Conservation (phyloP, 176 grass and related monocot genomes). For the Saccharum officinarum region DNA sequence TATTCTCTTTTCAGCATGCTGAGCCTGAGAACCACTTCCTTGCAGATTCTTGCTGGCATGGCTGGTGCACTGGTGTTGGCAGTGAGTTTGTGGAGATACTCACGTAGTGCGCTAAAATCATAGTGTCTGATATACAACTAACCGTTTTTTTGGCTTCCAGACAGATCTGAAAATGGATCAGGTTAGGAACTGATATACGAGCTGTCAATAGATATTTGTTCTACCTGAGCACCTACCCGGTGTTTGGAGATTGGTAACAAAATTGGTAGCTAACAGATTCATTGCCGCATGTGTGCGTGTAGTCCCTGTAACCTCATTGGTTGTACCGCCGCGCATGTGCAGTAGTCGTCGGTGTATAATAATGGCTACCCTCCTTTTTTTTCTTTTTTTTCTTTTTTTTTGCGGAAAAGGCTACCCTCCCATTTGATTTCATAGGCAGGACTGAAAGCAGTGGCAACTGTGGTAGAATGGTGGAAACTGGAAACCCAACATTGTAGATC, state of each 20-base stretch:
- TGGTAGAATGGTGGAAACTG: neutral
- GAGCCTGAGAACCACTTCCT: slow-evolving; percentile 20
- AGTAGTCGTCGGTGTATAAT: slow-evolving; percentile 29
- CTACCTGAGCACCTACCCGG: neutral
- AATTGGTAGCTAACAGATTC: slow-evolving; percentile 47
- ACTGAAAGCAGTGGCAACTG: neutral
- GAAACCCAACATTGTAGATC: neutral
- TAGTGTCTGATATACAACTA: slow-evolving; percentile 36
- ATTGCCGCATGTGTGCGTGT: slow-evolving; percentile 23
- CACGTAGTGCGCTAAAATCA: slow-evolving; percentile 62
- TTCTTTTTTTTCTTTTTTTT: too few species aligned
- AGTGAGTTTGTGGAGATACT: slow-evolving; percentile 91
- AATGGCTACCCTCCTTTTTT: neutral
- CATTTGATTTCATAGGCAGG: slow-evolving; percentile 37
- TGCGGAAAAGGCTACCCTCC: neutral
- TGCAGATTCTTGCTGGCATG: slow-evolving; percentile 83
- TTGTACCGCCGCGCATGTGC: slow-evolving; percentile 15
- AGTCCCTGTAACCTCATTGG: slow-evolving; percentile 28
- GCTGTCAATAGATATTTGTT: slow-evolving; percentile 3
- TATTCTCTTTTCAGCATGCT: slow-evolving; percentile 1
- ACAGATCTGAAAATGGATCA: slow-evolving; percentile 34
- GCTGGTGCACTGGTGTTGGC: slow-evolving; percentile 81
- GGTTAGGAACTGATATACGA: slow-evolving; percentile 19
- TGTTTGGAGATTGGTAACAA: slow-evolving; percentile 20
- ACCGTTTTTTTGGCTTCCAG: slow-evolving; percentile 9